These are phyloP conservation scores for Rhodotorula graminis DNA, from an alignment of 768 basidiomycete species.

Conservation along the genomic window DNA sequence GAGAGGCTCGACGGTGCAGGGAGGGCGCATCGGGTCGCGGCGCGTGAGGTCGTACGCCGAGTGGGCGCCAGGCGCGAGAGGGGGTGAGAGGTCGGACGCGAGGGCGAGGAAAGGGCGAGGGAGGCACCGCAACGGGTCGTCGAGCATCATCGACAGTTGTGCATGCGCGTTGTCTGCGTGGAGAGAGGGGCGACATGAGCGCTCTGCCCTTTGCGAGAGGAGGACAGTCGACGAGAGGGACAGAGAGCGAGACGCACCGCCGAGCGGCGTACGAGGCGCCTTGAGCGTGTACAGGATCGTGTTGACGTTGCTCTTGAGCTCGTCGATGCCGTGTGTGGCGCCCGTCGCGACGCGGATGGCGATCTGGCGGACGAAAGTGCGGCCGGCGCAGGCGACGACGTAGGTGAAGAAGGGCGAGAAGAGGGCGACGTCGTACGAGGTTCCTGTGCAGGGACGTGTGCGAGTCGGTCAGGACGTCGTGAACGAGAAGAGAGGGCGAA, in stretches of 20 bases:
- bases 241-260: constrained; percentile 5
- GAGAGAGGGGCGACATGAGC: background rate
- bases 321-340: background rate
- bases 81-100: background rate
- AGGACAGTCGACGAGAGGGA: background rate
- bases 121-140: constrained; percentile 18
- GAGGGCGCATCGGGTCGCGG: no score
- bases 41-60: no score
- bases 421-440: constrained; percentile 30
- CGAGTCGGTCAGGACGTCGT: background rate
- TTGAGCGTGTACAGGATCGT: constrained; percentile 20
- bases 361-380: constrained; percentile 37
- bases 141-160: constrained; percentile 19
- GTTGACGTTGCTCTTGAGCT: constrained; percentile 13
- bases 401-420: constrained; percentile 27
- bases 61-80: no score
- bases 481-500: background rate
- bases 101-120: background rate
- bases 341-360: constrained; percentile 23
- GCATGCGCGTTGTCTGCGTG: constrained; percentile 8
- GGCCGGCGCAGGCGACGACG: constrained; percentile 31
- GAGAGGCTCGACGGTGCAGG: no score
- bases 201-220: no score
- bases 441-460: background rate
- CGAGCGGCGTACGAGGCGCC: constrained; percentile 26